Evolutionary conservation across 2,329 filamentous ascomycete species (phyloP).

Genomic region (Sarocladium strictum): DNA sequence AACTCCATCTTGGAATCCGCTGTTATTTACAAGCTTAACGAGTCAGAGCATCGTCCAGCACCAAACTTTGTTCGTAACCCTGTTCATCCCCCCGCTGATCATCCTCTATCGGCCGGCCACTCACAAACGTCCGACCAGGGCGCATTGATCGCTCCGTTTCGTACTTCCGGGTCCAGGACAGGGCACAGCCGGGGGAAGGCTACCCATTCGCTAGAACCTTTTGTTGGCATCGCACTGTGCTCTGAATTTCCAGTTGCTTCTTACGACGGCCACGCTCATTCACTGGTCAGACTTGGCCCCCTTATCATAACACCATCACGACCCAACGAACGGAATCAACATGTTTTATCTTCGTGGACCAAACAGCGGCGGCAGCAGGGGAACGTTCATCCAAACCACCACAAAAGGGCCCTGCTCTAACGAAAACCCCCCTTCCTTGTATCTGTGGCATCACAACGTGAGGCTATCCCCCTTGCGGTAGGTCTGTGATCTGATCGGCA

Average conservation of each 20-base stretch:
- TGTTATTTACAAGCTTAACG: too few relatives aligned
- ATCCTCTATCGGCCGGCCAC: not conserved
- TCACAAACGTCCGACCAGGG: not conserved
- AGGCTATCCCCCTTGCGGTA: constrained; percentile 3
- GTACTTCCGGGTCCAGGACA: not conserved
- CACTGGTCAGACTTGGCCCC: too few relatives aligned
- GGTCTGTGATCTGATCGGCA: constrained; percentile 7
- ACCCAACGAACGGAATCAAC: too few relatives aligned
- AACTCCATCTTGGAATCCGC: not conserved
- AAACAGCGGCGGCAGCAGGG: too few relatives aligned
- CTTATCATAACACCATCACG: too few relatives aligned
- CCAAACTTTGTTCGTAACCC: too few relatives aligned
- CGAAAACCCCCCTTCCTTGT: not conserved
- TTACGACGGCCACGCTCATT: too few relatives aligned
- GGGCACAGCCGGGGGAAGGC: too few relatives aligned
- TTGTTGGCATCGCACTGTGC: not conserved
- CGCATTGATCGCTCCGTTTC: not conserved
- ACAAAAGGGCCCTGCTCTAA: not conserved
- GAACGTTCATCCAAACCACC: not conserved
- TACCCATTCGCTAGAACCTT: not conserved
- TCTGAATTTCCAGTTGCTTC: not conserved
- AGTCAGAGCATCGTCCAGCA: not conserved
- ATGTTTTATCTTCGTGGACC: not conserved
- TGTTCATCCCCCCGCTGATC: not conserved
- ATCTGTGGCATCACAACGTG: not conserved